A percentile compares a stretch with the other conserved stretches of the same genome.
Conservation (phyloP, 768 basidiomycete species). For the Coprinopsis marcescibilis region DNA sequence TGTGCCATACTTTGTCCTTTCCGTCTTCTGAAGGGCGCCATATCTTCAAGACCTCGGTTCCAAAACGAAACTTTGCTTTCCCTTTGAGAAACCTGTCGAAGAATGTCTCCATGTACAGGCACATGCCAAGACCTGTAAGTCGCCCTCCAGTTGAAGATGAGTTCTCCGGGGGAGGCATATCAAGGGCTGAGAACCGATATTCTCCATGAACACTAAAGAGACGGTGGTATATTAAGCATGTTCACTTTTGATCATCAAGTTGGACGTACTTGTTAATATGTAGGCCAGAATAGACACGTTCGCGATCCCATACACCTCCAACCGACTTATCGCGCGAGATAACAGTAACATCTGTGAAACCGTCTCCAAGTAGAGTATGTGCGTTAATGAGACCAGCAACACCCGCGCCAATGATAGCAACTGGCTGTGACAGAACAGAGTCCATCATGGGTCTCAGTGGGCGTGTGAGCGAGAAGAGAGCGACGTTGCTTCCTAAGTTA, state of each 20-base stretch:
- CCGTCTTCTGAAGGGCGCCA: constrained; percentile 20
- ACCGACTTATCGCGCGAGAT: constrained; percentile 47
- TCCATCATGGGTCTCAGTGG: too few species aligned
- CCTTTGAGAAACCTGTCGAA: constrained; percentile 37
- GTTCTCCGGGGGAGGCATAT: constrained; percentile 43
- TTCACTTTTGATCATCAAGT: not conserved
- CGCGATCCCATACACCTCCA: constrained; percentile 57
- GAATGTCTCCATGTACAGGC: constrained; percentile 51
- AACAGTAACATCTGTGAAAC: constrained; percentile 49
- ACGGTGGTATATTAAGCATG: not conserved
- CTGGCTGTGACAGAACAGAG: constrained; percentile 17
- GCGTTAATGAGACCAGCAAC: constrained; percentile 56
- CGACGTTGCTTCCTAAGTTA: too few species aligned
- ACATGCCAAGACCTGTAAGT: constrained; percentile 49
- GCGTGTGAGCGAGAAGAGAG: too few species aligned
- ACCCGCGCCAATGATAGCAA: constrained; percentile 55
- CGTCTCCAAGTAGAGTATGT: constrained; percentile 49
- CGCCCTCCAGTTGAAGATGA: constrained; percentile 34
- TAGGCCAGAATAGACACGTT: constrained; percentile 51
- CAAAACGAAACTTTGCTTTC: constrained; percentile 36
- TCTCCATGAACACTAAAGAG: constrained; percentile 54
- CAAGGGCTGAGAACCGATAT: constrained; percentile 49
- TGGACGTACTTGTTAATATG: constrained; percentile 52
- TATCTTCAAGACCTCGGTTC: constrained; percentile 45
- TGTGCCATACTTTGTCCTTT: constrained; percentile 44